Base-by-base conservation (phyloP, 306 rosid species). In the Gynostemma pentaphyllum region DNA sequence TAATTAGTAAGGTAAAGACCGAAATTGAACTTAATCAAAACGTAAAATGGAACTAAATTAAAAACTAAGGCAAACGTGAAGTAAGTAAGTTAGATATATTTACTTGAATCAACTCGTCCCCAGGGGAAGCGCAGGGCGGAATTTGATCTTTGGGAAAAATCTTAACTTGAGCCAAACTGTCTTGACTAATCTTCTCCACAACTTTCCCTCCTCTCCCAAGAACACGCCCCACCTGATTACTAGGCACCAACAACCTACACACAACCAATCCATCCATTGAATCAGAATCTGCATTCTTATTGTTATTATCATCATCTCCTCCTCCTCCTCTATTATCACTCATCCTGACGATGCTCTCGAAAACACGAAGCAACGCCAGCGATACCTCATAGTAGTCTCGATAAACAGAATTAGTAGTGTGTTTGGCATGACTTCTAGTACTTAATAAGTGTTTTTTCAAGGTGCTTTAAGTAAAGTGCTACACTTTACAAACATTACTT, bases 81-180 rank as follows among this genome's bases (percentile, higher is more conserved):
- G n/a, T n/a, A n/a, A n/a, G n/a, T n/a, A n/a, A n/a, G n/a, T n/a
- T n/a, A n/a, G n/a, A n/a, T n/a, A n/a, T n/a, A n/a, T n/a, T n/a
- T 69, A 83, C 95, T 78, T 86, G 95, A 74, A 89, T 80, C 77
- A 82, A 75, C 50, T 89, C 95, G 39, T 89, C 85, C 2, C 82
- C 83, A 3, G 77, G 61, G 40, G 79, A 72, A 18, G 87, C 87
- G 29, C 79, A 77, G 0, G 76, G 53, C 3, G 85, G 87, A 62
- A 70, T 51, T 32, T 84, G 87, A 30, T 89, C 97, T 37, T 70
- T 75, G 19, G 89, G 81, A 48, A 77, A 79, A 70, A 89, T 76
- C 74, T 85, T 79, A 64, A 89, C 67, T 13, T 79, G 89, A 21
- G 97, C 97, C 19, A 87, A 88, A 63, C 79, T 86, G 32, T 89